Evolutionary conservation across 2,329 filamentous ascomycete species (phyloP).

Genomic region (Monilinia fructicola): DNA sequence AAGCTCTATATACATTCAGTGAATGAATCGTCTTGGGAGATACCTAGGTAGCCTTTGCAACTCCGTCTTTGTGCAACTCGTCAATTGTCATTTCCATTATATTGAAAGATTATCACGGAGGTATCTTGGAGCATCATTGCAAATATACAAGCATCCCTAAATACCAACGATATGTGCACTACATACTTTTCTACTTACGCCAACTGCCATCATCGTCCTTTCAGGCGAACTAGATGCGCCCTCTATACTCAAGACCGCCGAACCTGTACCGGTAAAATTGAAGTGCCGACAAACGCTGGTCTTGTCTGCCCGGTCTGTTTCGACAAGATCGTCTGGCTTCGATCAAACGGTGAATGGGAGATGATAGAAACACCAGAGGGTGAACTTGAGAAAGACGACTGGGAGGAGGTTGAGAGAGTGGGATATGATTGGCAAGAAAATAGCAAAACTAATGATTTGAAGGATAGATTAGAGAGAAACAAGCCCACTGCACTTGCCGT

Average conservation of each 20-base stretch:
- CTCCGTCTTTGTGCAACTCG: too few species aligned
- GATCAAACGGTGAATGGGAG: slow-evolving; percentile 21
- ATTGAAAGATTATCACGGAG: not conserved
- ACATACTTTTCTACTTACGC: slow-evolving; percentile 14
- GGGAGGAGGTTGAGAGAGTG: slow-evolving; percentile 16
- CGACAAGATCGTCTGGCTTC: slow-evolving; percentile 16
- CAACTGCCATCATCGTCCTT: slow-evolving; percentile 18
- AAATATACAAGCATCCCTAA: not conserved
- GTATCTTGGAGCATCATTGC: not conserved
- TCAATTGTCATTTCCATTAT: not conserved
- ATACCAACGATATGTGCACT: slow-evolving; percentile 6
- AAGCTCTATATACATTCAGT: not conserved
- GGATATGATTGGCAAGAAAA: slow-evolving; percentile 21
- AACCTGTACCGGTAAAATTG: slow-evolving; percentile 2
- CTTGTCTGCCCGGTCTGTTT: slow-evolving; percentile 13
- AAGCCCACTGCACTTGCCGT: not conserved
- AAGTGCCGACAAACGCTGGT: slow-evolving; percentile 5
- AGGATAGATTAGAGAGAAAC: not conserved
- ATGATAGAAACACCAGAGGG: slow-evolving; percentile 16
- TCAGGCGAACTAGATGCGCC: not conserved
- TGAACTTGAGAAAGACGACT: slow-evolving; percentile 17
- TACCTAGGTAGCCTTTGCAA: not conserved
- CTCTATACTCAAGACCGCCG: not conserved
- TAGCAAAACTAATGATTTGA: not conserved
- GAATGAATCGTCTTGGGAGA: too few species aligned